These are phyloP conservation scores for Kwoniella pini DNA, from an alignment of 768 basidiomycete species.

Conservation along the genomic window DNA sequence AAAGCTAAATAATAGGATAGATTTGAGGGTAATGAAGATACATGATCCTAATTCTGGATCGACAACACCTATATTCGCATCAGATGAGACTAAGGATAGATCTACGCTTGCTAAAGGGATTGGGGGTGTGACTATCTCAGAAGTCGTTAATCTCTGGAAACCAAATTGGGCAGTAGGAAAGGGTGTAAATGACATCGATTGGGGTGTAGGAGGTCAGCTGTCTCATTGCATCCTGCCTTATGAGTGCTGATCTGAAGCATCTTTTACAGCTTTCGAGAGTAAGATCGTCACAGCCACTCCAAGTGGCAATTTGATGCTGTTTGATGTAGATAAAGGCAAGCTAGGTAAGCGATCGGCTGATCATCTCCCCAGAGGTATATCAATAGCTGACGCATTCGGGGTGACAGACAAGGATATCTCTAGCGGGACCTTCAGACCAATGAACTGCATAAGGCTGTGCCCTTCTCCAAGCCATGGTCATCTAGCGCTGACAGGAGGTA, in stretches of 20 bases:
- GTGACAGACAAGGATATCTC: slow-evolving; percentile 36
- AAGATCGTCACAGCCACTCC: slow-evolving; percentile 49
- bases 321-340: slow-evolving; percentile 46
- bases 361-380: slow-evolving; percentile 2
- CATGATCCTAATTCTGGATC: slow-evolving; percentile 7
- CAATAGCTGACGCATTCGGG: background rate
- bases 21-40: slow-evolving; percentile 39
- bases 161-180: slow-evolving; percentile 41
- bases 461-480: slow-evolving; percentile 37
- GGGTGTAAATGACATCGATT: slow-evolving; percentile 49
- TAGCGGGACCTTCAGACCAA: slow-evolving; percentile 44
- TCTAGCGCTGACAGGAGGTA: slow-evolving; percentile 47
- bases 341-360: slow-evolving; percentile 38
- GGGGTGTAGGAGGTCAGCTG: slow-evolving; percentile 49
- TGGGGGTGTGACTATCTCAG: slow-evolving; percentile 41
- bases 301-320: slow-evolving; percentile 49
- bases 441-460: slow-evolving; percentile 43
- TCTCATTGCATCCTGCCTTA: background rate
- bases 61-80: slow-evolving; percentile 15
- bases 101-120: slow-evolving; percentile 32
- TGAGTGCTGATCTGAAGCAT: too few relatives aligned
- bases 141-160: slow-evolving; percentile 51
- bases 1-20: slow-evolving; percentile 14
- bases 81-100: slow-evolving; percentile 13
- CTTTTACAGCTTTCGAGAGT: slow-evolving; percentile 35